Evolutionary conservation across 495 filamentous ascomycete species (phyloP).

Genomic region (Gamarada debralockiae): DNA sequence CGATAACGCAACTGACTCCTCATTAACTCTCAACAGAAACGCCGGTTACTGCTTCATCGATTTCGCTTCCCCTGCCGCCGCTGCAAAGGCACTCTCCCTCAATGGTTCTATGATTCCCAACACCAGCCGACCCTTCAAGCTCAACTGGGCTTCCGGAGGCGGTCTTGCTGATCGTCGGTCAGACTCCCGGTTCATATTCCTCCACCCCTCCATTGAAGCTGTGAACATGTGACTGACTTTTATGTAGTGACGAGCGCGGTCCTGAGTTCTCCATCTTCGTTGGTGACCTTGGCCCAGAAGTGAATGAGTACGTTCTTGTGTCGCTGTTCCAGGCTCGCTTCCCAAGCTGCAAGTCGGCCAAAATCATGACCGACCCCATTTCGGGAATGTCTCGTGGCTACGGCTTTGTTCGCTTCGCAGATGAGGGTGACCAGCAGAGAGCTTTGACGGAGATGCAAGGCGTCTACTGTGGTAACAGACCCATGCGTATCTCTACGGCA

Average conservation of each 20-base stretch:
- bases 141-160: slow-evolving; percentile 98
- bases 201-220: slow-evolving; percentile 3
- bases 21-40: slow-evolving; percentile 56
- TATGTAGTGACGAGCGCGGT: slow-evolving; percentile 80
- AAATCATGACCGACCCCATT: slow-evolving; percentile 99
- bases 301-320: slow-evolving; percentile 97
- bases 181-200: slow-evolving; percentile 30
- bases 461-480: slow-evolving; percentile 97
- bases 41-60: slow-evolving; percentile 99
- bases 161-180: slow-evolving; percentile 91
- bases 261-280: slow-evolving; percentile 98
- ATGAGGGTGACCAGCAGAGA: slow-evolving; percentile 91
- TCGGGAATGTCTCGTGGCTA: slow-evolving; percentile 97
- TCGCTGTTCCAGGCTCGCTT: slow-evolving; percentile 95
- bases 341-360: slow-evolving; percentile 97
- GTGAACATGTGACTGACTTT: slow-evolving; percentile 19
- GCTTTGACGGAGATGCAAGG: slow-evolving; percentile 98
- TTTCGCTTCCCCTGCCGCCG: slow-evolving; percentile 78
- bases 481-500: slow-evolving; percentile 97
- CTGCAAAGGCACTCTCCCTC: slow-evolving; percentile 81
- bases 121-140: slow-evolving; percentile 92
- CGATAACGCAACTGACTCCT: slow-evolving; percentile 10
- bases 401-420: slow-evolving; percentile 95
- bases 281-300: slow-evolving; percentile 94
- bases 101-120: slow-evolving; percentile 93